Evolutionary conservation across 371 early-diverging fungal genomes (phyloP).

Genomic region (Syncephalastrum sp.): DNA sequence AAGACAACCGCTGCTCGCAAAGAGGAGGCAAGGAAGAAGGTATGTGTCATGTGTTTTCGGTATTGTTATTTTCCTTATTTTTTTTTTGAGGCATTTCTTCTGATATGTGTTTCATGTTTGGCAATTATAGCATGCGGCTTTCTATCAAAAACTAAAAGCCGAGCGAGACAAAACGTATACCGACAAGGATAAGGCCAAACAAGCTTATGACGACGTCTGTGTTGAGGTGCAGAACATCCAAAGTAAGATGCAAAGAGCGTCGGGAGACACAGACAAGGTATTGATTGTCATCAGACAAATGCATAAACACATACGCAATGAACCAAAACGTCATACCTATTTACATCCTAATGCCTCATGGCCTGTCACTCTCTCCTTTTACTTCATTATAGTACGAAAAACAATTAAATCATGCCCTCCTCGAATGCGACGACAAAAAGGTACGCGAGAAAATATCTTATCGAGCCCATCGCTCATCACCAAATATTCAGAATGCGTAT

Average conservation of each 20-base stretch:
- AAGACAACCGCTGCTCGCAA: conserved; percentile 56
- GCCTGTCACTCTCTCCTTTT: background rate
- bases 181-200: conserved; percentile 72
- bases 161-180: conserved; percentile 66
- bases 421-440: conserved; percentile 81
- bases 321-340: background rate
- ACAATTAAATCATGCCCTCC: conserved; percentile 61
- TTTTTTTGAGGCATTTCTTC: too few relatives aligned
- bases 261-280: conserved; percentile 48
- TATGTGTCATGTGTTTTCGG: conserved; percentile 11
- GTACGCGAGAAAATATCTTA: conserved; percentile 26
- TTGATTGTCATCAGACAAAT: too few relatives aligned
- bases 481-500: conserved; percentile 55
- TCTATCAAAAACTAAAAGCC: conserved; percentile 59
- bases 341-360: too few relatives aligned
- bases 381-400: conserved; percentile 36
- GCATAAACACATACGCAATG: background rate
- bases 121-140: conserved; percentile 58
- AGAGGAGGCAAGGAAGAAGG: conserved; percentile 79
- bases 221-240: conserved; percentile 58
- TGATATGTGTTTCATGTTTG: background rate
- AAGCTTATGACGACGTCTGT: conserved; percentile 72
- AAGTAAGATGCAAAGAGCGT: conserved; percentile 28
- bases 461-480: background rate
- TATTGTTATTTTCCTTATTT: too few relatives aligned